Base-by-base conservation (phyloP, 371 early-diverging fungal species). In the Globomyces sp. region DNA sequence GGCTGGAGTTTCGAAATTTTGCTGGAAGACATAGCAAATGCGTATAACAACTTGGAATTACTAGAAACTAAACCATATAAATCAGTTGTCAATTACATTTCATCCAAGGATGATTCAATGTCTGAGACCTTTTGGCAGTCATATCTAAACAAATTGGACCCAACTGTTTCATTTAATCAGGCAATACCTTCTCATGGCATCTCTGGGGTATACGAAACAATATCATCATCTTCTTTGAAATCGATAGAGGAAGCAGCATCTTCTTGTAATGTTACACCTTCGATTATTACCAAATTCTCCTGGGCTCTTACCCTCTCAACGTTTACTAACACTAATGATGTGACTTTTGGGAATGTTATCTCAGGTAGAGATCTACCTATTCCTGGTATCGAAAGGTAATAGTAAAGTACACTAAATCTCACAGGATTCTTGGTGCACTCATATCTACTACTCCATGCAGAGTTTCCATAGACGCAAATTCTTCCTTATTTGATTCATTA, bases 1-100 rank as follows among this genome's bases (percentile, higher is more conserved):
- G 77, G 77, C 2, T 72, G 67, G 67, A 58, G 58, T 24, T 6
- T 74, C 10, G 55, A 62, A 2, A 37, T 73, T 39, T 57, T 72
- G 2, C 2, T 73, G n/a, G 37, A 46, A 1, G 76, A 71, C 43
- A 45, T 76, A 1, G 34, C 55, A 24, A 39, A 46, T 10, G 24
- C 53, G 3, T 67, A 46, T 45, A 34, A 11, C 4, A 57, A 42
- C 36, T 8, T 51, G 9, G 11, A 13, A 46, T 5, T 60, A 11
- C 5, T 11, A n/a, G 10, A 36, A 5, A 42, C 67, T 48, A 61
- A 69, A 8, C 40, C 68, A 4, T 68, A 59, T 61, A 42, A 58
- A 36, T 40, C 41, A 34, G 60, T 67, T 41, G 45, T 71, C 24
- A 34, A 71, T 11, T 58, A 66, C 37, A 46, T 74, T 37, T n/a